Evolutionary conservation across 2,329 filamentous ascomycete species (phyloP).

Genomic region (Mariannaea sp.): DNA sequence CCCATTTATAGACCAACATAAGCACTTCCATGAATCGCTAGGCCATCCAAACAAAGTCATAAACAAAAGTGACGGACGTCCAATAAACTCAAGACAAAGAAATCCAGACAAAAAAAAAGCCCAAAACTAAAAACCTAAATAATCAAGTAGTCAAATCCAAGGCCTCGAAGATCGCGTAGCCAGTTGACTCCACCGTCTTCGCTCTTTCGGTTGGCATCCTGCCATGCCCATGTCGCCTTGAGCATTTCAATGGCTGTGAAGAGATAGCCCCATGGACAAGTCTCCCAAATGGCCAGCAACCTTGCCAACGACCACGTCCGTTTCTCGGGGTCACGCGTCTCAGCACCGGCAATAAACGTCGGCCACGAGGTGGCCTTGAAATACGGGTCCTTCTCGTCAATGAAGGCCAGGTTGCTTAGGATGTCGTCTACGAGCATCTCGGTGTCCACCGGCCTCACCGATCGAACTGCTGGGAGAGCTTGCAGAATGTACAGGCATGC

Average conservation of each 20-base stretch:
- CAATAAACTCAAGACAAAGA: neutral
- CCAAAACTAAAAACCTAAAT: slow-evolving; percentile 40
- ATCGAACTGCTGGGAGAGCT: slow-evolving; percentile 46
- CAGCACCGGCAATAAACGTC: slow-evolving; percentile 61
- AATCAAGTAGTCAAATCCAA: slow-evolving; percentile 53
- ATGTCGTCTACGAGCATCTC: slow-evolving; percentile 55
- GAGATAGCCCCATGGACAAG: slow-evolving; percentile 57
- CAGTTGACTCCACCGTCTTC: slow-evolving; percentile 41
- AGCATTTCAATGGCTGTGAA: slow-evolving; percentile 56
- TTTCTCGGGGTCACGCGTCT: slow-evolving; percentile 52
- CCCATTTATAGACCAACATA: neutral
- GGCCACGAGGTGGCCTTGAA: slow-evolving; percentile 67
- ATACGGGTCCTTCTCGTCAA: slow-evolving; percentile 54
- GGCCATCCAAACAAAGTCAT: neutral
- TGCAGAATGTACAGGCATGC: slow-evolving; percentile 55
- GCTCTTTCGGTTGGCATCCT: slow-evolving; percentile 40
- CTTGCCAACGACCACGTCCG: slow-evolving; percentile 58
- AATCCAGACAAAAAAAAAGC: slow-evolving; percentile 16
- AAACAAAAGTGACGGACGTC: no score
- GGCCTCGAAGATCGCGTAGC: slow-evolving; percentile 50
- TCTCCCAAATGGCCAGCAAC: slow-evolving; percentile 50
- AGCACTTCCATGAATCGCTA: neutral
- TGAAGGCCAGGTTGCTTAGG: slow-evolving; percentile 54
- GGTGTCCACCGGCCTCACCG: slow-evolving; percentile 46
- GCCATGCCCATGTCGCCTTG: slow-evolving; percentile 52